Evolutionary conservation across 176 grass and related monocot genomes (phyloP).

Genomic region (Panicum miliaceum): DNA sequence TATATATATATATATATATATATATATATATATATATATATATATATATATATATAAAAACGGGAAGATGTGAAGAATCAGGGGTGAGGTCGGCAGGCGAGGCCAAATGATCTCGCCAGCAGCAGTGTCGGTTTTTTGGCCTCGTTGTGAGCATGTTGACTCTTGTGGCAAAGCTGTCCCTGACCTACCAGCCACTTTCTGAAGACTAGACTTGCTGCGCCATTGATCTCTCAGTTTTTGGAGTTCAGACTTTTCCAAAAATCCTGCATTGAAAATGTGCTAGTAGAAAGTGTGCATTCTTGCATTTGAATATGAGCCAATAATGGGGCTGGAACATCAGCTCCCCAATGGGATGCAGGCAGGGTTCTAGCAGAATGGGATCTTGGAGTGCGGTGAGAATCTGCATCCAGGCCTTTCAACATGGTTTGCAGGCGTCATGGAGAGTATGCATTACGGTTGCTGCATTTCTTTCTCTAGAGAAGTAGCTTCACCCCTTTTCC

Average conservation of each 20-base stretch:
- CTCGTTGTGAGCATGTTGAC: background rate
- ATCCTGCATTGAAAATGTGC: background rate
- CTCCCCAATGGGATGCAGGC: background rate
- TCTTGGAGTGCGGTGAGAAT: background rate
- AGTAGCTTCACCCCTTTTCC: background rate
- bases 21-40: background rate
- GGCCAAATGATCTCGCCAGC: constrained; percentile 30
- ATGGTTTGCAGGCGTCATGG: background rate
- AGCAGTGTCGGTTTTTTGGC: background rate
- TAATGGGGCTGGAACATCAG: background rate
- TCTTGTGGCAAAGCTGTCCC: background rate
- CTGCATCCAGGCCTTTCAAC: background rate
- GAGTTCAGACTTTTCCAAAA: background rate
- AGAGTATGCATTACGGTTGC: background rate
- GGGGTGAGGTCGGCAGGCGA: constrained; percentile 40
- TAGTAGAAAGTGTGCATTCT: background rate
- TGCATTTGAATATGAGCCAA: background rate
- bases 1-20: background rate
- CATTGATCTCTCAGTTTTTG: background rate
- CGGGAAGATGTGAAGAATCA: constrained; percentile 16
- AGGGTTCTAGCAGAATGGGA: background rate
- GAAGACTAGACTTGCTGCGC: background rate
- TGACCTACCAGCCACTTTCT: background rate
- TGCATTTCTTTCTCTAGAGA: background rate
- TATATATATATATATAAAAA: background rate